Evolutionary conservation across 345 rosid genomes (phyloP).

Genomic region (Boechera stricta): DNA sequence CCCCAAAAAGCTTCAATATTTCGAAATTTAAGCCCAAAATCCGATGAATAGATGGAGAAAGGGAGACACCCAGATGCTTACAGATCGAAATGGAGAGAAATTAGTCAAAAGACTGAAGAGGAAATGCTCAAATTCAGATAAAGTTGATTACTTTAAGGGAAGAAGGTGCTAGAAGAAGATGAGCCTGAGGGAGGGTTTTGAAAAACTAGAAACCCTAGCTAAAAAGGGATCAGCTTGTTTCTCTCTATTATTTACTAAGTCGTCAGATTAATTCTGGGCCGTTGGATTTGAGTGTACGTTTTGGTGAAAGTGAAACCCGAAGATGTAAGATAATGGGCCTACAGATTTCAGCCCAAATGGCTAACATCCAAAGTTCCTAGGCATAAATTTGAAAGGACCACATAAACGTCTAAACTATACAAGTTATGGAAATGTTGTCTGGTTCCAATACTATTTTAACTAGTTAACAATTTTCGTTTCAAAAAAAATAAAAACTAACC

Average conservation of each 20-base stretch:
- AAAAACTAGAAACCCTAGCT: constrained; percentile 8
- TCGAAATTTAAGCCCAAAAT: not conserved
- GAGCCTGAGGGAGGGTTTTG: not conserved
- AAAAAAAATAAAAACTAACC: too few relatives aligned
- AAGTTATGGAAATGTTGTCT: too few relatives aligned
- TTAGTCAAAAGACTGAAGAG: not conserved
- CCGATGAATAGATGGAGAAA: not conserved
- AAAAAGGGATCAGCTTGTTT: not conserved
- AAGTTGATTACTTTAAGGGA: constrained; percentile 3
- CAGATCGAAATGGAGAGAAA: not conserved
- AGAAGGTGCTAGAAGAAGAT: constrained; percentile 11
- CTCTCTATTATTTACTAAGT: not conserved
- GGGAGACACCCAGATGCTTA: not conserved
- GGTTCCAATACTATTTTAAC: too few relatives aligned
- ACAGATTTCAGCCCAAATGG: not conserved
- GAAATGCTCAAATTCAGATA: not conserved
- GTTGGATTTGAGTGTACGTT: not conserved
- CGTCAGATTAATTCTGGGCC: constrained; percentile 1
- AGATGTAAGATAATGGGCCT: not conserved
- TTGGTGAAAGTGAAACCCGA: not conserved
- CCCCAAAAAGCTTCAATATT: not conserved
- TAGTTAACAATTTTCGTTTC: too few relatives aligned
- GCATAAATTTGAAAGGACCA: too few relatives aligned
- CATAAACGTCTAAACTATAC: too few relatives aligned
- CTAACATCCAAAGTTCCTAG: too few relatives aligned